Percentiles rank a stretch among this genome's conserved stretches.
phyloP scores from a whole-genome alignment of 768 basidiomycete genomes.

The Dendrothele bispora region DNA sequence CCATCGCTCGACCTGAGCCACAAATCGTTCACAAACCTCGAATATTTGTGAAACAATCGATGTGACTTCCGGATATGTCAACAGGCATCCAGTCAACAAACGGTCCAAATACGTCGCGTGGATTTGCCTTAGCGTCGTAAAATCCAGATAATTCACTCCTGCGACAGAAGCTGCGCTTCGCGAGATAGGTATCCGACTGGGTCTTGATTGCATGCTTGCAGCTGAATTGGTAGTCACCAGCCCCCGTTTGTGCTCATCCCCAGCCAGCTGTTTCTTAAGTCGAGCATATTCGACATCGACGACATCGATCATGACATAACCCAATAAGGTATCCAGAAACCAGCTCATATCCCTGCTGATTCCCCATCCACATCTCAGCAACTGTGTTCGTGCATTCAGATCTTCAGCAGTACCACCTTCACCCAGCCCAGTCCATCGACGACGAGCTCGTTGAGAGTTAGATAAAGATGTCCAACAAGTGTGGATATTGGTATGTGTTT shows the following conservation, averaged over 20 bases:
- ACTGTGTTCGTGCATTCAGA: constrained; percentile 56
- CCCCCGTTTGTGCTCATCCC: constrained; percentile 5
- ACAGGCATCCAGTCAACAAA: constrained; percentile 74
- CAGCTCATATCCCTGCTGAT: constrained; percentile 86
- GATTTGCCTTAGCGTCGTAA: constrained; percentile 80
- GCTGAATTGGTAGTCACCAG: constrained; percentile 11
- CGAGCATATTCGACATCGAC: constrained; percentile 80
- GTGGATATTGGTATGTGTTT: constrained; percentile 79
- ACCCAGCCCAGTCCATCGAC: constrained; percentile 83
- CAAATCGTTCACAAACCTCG: constrained; percentile 83
- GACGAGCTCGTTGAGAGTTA: constrained; percentile 79
- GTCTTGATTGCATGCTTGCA: constrained; percentile 11
- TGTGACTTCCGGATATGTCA: constrained; percentile 65
- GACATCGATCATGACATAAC: constrained; percentile 90
- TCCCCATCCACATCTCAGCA: constrained; percentile 84
- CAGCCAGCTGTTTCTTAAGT: constrained; percentile 59
- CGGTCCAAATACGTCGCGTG: constrained; percentile 82
- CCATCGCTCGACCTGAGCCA: constrained; percentile 89
- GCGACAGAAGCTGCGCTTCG: constrained; percentile 25
- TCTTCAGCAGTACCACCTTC: constrained; percentile 84
- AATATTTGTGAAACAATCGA: constrained; percentile 69
- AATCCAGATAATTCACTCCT: constrained; percentile 53
- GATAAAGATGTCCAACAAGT: constrained; percentile 85
- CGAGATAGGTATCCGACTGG: constrained; percentile 17
- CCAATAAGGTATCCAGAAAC: constrained; percentile 83